phyloP scores from a whole-genome alignment of 2,329 filamentous ascomycete species.

The Oidium heveae region DNA sequence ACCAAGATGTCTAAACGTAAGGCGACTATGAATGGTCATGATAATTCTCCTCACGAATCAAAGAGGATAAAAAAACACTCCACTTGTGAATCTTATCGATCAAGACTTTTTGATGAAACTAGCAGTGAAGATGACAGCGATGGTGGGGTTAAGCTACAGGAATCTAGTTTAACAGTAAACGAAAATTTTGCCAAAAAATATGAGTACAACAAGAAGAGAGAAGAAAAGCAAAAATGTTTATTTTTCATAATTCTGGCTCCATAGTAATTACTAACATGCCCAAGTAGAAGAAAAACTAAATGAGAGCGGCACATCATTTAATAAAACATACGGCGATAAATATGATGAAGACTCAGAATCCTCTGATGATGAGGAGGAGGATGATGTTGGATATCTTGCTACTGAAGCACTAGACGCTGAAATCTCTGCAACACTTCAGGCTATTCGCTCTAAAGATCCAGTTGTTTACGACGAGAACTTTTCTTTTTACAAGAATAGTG shows the following conservation, averaged over 20 bases:
- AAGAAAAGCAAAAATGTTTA: slow-evolving; percentile 48
- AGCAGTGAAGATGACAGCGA: slow-evolving; percentile 15
- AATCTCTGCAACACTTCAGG: slow-evolving; percentile 65
- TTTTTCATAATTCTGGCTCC: neutral
- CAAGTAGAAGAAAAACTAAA: slow-evolving; percentile 71
- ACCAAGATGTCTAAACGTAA: slow-evolving; percentile 14
- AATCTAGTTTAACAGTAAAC: slow-evolving; percentile 50
- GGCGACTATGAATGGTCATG: slow-evolving; percentile 9
- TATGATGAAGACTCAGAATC: slow-evolving; percentile 35
- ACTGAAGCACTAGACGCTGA: slow-evolving; percentile 68
- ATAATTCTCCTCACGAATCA: slow-evolving; percentile 3
- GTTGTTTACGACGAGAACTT: slow-evolving; percentile 60
- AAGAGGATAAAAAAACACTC: slow-evolving; percentile 12
- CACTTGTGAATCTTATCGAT: slow-evolving; percentile 2
- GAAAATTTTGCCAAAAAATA: slow-evolving; percentile 71
- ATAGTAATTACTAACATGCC: neutral
- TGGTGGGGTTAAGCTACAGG: slow-evolving; percentile 15
- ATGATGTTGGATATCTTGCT: slow-evolving; percentile 69
- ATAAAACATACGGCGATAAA: slow-evolving; percentile 19
- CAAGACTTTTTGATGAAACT: slow-evolving; percentile 24
- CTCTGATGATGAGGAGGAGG: slow-evolving; percentile 55
- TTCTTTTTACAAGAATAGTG: slow-evolving; percentile 45
- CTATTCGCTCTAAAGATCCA: slow-evolving; percentile 77
- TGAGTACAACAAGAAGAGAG: slow-evolving; percentile 92
- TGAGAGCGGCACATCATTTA: slow-evolving; percentile 17